Base-by-base conservation (phyloP, 2,329 filamentous ascomycete genomes). In the Passalora sequoiae region DNA sequence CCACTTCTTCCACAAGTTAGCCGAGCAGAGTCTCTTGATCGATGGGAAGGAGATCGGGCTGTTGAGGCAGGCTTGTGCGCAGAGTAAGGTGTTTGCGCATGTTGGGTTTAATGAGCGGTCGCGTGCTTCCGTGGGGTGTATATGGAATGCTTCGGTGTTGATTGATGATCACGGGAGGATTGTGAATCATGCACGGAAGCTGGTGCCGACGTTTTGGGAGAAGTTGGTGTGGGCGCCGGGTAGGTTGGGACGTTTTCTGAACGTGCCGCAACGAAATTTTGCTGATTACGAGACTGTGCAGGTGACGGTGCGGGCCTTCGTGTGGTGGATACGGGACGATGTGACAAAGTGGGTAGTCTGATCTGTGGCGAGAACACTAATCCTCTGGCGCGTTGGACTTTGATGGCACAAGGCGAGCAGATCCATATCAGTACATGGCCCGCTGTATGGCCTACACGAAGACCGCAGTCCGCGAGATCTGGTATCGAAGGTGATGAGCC, bases 321-420 rank as follows among this genome's bases (percentile, higher is more conserved):
- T 1, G 68, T 77, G 0, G 67, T 69, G 0, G 63, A 75, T 0
- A 74, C 71, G 0, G 39, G 35, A 20, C 44, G 49, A 0, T 66
- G 66, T 35, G 74, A 73, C 1, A 71, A 66, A 40, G 66, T 78
- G 7, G 74, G 74, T 1, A 64, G 59, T 3, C 54, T 78, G 40
- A 76, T 79, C 12, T 78, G 75, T 49, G 75, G 75, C 2, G 76
- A 79, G 57, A 78, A 79, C 37, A 78, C 74, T 0, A 79, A 79
- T 46, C 75, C 75, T 0, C 56, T 79, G 0, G 75, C 75, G 1
- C 58, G 73, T 10, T 78, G 73, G 49, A 51, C 67, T 0, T 55
- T 78, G 2, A 76, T 77, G 63, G 70, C 74, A 0, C 74, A 78
- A 47, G 72, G 71, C 1, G 74, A 79, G 51, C 71, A 78, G 46